Evolutionary conservation across 108 stramenopile genomes (phyloP).

Genomic region (Epipyxis sp.): DNA sequence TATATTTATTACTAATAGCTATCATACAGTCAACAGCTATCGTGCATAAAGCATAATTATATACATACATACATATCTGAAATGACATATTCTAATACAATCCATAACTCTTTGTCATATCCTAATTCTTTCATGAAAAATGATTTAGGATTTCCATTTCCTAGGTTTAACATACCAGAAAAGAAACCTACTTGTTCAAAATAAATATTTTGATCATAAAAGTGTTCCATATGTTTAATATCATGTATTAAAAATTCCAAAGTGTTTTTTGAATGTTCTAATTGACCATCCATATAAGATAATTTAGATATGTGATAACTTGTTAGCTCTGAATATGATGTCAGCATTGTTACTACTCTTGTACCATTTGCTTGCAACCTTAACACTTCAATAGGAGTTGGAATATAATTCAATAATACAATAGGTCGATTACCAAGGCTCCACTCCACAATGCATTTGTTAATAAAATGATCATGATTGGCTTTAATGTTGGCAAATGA

Average conservation of each 20-base stretch:
- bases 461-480: constrained; percentile 14
- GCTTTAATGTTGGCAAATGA: constrained; percentile 1
- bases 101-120: neutral
- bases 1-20: too few species aligned
- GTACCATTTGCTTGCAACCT: neutral
- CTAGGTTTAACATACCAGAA: neutral
- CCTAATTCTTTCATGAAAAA: neutral
- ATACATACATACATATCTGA: constrained; percentile 29
- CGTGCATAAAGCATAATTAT: too few species aligned
- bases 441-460: neutral
- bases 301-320: constrained; percentile 10
- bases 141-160: neutral
- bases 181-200: constrained; percentile 31
- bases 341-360: constrained; percentile 27
- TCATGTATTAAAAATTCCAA: constrained; percentile 29
- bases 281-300: constrained; percentile 1
- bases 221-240: constrained; percentile 30
- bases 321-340: neutral
- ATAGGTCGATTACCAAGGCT: constrained; percentile 5
- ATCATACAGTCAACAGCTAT: too few species aligned
- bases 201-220: neutral
- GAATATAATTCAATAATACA: neutral
- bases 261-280: neutral
- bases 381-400: constrained; percentile 22
- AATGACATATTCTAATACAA: constrained; percentile 27